phyloP scores from a whole-genome alignment of 2,329 filamentous ascomycete species.

The Penicillium verrucosum region DNA sequence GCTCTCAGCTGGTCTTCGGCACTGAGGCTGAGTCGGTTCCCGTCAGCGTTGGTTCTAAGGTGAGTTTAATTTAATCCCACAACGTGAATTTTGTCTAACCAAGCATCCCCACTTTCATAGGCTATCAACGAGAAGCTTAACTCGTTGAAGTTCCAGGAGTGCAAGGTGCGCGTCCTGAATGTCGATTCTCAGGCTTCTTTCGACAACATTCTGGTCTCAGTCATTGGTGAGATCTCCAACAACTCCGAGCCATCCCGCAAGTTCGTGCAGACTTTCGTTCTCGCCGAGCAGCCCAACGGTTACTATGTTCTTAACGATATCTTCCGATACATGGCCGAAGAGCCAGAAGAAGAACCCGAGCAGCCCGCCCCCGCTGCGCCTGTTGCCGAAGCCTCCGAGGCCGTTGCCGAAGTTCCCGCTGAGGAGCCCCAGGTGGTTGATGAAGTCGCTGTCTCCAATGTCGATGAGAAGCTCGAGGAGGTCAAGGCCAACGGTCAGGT shows the following conservation, averaged over 20 bases:
- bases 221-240: constrained; percentile 97
- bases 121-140: constrained; percentile 93
- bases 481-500: constrained; percentile 48
- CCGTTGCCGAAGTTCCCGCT: constrained; percentile 26
- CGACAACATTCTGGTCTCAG: constrained; percentile 93
- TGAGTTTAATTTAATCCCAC: constrained; percentile 49
- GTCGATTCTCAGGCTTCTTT: constrained; percentile 93
- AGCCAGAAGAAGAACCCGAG: constrained; percentile 56
- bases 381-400: constrained; percentile 45
- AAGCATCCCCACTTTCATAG: constrained; percentile 46
- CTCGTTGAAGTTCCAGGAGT: constrained; percentile 88
- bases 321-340: constrained; percentile 87
- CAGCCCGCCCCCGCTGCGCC: constrained; percentile 32
- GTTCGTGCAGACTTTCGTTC: constrained; percentile 96
- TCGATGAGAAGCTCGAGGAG: constrained; percentile 76
- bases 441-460: constrained; percentile 50
- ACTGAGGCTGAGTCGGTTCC: constrained; percentile 83
- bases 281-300: constrained; percentile 91
- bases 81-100: constrained; percentile 3
- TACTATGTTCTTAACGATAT: constrained; percentile 99
- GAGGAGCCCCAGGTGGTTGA: constrained; percentile 34
- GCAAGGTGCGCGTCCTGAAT: constrained; percentile 97
- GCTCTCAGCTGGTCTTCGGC: constrained; percentile 90
- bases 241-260: constrained; percentile 87
- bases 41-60: constrained; percentile 82